Conservation (phyloP, 2,329 filamentous ascomycete genomes). For the Cladorrhinum sp. region DNA sequence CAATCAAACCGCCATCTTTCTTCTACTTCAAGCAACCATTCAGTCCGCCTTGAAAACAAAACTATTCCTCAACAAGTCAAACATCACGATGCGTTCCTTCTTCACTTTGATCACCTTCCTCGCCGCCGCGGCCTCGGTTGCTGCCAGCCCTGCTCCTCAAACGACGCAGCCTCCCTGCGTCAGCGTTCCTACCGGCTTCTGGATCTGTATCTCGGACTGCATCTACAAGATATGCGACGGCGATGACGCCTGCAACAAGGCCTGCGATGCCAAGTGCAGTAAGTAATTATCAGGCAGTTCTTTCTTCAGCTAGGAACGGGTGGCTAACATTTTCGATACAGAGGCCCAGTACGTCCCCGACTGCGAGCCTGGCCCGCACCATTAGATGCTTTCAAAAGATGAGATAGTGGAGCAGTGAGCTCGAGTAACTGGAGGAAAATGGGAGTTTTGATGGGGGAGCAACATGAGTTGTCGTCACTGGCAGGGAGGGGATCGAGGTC, state of each 20-base stretch:
- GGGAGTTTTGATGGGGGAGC: too few relatives aligned
- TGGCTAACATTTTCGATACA: not conserved
- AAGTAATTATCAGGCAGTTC: not conserved
- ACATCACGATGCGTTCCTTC: not conserved
- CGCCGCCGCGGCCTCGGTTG: not conserved
- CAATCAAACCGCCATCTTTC: too few relatives aligned
- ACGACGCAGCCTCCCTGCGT: not conserved
- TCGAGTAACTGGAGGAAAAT: too few relatives aligned
- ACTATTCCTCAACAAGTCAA: too few relatives aligned
- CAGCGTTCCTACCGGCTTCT: not conserved
- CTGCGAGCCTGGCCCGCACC: slow-evolving; percentile 3
- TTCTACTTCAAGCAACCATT: too few relatives aligned
- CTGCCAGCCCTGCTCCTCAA: not conserved
- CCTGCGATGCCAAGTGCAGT: slow-evolving; percentile 7
- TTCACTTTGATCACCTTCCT: not conserved
- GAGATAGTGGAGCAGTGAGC: too few relatives aligned
- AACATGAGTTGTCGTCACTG: too few relatives aligned
- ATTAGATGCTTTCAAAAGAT: too few relatives aligned
- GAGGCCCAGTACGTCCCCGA: not conserved
- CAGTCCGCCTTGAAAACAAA: too few relatives aligned
- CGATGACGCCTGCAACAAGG: not conserved
- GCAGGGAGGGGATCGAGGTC: too few relatives aligned
- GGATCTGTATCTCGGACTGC: slow-evolving; percentile 4
- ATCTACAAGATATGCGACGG: not conserved
- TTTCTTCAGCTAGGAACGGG: not conserved